phyloP scores from a whole-genome alignment of 2,329 filamentous ascomycete species.

The Clarireedia paspali region DNA sequence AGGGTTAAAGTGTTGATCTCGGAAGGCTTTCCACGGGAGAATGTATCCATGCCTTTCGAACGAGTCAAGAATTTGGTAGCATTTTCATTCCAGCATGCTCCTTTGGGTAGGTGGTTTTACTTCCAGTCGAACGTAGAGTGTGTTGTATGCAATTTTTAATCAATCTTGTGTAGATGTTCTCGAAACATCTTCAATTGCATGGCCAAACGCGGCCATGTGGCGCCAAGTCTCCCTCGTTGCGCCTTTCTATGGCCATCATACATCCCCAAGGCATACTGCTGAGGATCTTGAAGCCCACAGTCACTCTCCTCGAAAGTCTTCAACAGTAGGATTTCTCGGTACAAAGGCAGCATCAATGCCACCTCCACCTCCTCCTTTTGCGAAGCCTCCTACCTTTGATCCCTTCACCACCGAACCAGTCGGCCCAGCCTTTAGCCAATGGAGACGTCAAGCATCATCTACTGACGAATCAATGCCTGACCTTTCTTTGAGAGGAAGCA shows the following conservation, averaged over 20 bases:
- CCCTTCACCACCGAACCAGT: conserved; percentile 32
- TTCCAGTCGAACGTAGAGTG: not conserved
- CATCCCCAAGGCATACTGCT: conserved; percentile 31
- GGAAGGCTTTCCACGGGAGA: conserved; percentile 58
- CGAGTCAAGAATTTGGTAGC: conserved; percentile 63
- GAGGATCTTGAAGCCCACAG: conserved; percentile 49
- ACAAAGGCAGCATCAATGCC: conserved; percentile 2
- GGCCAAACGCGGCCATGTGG: conserved; percentile 71
- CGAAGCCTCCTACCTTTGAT: conserved; percentile 30
- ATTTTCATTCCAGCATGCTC: conserved; percentile 82
- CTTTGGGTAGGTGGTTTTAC: conserved; percentile 48
- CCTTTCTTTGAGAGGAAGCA: conserved; percentile 28
- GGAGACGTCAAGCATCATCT: conserved; percentile 33
- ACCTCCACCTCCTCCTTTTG: conserved; percentile 17
- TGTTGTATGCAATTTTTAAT: conserved; percentile 1
- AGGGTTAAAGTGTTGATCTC: conserved; percentile 71
- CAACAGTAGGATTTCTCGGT: conserved; percentile 18
- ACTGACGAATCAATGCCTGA: conserved; percentile 41
- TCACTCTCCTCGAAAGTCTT: conserved; percentile 47
- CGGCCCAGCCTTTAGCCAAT: conserved; percentile 16
- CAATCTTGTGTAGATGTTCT: conserved; percentile 50
- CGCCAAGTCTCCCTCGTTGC: conserved; percentile 37
- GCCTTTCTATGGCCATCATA: conserved; percentile 22
- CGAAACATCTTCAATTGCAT: conserved; percentile 66
- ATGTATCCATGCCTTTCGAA: conserved; percentile 47